Base-by-base conservation (phyloP, 441 rosid species). In the Croton setiger region DNA sequence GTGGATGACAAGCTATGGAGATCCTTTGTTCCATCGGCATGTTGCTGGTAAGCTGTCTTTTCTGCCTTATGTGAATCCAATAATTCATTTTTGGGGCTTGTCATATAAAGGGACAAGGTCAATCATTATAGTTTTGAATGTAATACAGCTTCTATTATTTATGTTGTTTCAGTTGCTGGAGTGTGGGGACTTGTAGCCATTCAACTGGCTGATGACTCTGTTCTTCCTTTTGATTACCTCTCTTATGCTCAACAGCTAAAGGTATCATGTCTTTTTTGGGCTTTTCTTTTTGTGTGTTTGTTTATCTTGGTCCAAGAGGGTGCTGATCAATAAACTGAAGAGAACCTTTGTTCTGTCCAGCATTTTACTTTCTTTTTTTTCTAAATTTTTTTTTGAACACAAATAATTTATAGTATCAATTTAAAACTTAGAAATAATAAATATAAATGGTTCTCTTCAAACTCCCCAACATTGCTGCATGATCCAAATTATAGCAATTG, bases 171-270 rank as follows among this genome's bases (percentile, higher is more conserved):
- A 89, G 96, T 91, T 74, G 82, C 96, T 61, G 96, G 86, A 77
- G 75, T 91, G 9, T 94, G 96, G 96, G 96, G 97, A 60, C 89
- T 89, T 72, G 41, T 89, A 59, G 96, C 84, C 55, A 88, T 93
- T 75, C 78, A 49, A 69, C 82, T 90, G 57, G 96, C 93, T 49
- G 93, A 94, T 82, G 96, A 91, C 71, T 83, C 83, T 47, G 37
- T 91, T 72, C 69, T 94, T 81, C 91, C 95, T 64, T 88, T 89
- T 73, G 64, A 83, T 79, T 93, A 91, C 72, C 74, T 77, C 60
- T 85, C 88, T 55, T 93, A 91, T 75, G 89, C 86, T 3, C 68
- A 79, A 54, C 90, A 91, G 69, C 74, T 93, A 52, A 79, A 78
- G 85, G 97, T 91, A 36, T 49, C 47, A 53, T 69, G 31, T 27